Percentiles rank a stretch among this genome's conserved stretches.
These are phyloP conservation scores for Chionographis japonica DNA, from an alignment of 106 monocot species.

Conservation along the genomic window DNA sequence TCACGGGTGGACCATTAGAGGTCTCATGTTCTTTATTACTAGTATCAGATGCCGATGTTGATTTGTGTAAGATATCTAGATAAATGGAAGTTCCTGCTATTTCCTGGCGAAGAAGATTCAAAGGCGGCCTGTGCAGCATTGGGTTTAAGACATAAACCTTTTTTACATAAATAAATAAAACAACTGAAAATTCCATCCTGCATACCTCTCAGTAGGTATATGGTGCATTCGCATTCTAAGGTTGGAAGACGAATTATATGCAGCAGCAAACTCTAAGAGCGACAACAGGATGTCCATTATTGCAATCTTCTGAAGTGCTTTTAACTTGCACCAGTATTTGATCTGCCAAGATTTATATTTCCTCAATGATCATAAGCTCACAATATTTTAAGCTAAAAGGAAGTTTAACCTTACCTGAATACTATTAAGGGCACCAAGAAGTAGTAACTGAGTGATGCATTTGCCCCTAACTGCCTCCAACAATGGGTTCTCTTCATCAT, in stretches of 20 bases:
- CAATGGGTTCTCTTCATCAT: conserved; percentile 63
- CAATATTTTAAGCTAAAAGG: not conserved
- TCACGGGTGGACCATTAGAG: conserved; percentile 8
- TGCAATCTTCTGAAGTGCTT: conserved; percentile 67
- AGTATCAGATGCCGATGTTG: conserved; percentile 37
- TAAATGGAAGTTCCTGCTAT: conserved; percentile 86
- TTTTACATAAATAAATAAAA: not conserved
- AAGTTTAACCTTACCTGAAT: conserved; percentile 61
- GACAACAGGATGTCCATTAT: conserved; percentile 90
- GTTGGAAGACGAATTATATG: conserved; percentile 90
- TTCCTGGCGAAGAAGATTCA: conserved; percentile 95
- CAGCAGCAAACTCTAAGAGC: conserved; percentile 83
- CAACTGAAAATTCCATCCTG: not conserved
- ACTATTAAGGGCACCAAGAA: conserved; percentile 75
- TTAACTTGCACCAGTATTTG: conserved; percentile 85
- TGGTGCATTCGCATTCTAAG: conserved; percentile 80
- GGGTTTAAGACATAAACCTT: conserved; percentile 1
- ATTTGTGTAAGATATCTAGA: conserved; percentile 85
- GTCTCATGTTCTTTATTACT: conserved; percentile 13
- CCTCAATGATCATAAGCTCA: not conserved
- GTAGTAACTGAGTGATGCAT: conserved; percentile 85
- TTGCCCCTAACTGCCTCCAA: conserved; percentile 82
- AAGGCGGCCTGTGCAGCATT: conserved; percentile 65
- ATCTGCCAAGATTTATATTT: conserved; percentile 29
- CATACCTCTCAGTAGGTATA: conserved; percentile 71